Percentiles rank a stretch among this genome's conserved stretches.
Conservation (phyloP, 441 rosid genomes). For the Arabidopsis lyrata region DNA sequence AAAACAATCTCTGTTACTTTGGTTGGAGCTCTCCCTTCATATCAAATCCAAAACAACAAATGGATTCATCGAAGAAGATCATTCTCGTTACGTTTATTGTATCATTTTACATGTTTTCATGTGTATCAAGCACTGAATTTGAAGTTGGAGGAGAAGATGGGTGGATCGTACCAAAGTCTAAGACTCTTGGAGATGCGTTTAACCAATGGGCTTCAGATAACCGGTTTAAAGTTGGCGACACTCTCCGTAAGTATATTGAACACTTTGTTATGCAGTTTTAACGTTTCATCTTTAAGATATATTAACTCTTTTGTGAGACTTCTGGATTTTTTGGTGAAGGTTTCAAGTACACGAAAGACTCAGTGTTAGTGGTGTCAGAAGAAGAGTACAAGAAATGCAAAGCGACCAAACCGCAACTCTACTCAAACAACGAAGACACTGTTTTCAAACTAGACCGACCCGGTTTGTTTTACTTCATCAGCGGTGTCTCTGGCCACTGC, state of each 20-base stretch:
- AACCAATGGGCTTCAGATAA: slow-evolving; percentile 88
- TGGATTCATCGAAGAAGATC: slow-evolving; percentile 33
- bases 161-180: slow-evolving; percentile 60
- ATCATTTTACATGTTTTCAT: slow-evolving; percentile 35
- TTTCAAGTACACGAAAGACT: slow-evolving; percentile 78
- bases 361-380: slow-evolving; percentile 72
- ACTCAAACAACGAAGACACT: slow-evolving; percentile 78
- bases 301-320: not conserved
- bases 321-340: slow-evolving; percentile 47
- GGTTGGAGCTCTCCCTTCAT: slow-evolving; percentile 29
- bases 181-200: slow-evolving; percentile 51
- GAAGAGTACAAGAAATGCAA: slow-evolving; percentile 81
- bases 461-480: slow-evolving; percentile 82
- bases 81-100: slow-evolving; percentile 24
- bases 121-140: slow-evolving; percentile 52
- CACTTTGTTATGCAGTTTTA: not conserved
- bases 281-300: slow-evolving; percentile 9
- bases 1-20: not conserved
- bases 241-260: slow-evolving; percentile 56
- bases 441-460: slow-evolving; percentile 60
- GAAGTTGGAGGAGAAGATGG: slow-evolving; percentile 67
- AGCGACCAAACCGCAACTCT: slow-evolving; percentile 71
- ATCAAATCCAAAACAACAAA: slow-evolving; percentile 37
- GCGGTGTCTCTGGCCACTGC: slow-evolving; percentile 78
- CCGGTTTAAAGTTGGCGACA: slow-evolving; percentile 75